Base-by-base conservation (phyloP, 2,329 filamentous ascomycete genomes). In the Teratosphaeria zuluensis region DNA sequence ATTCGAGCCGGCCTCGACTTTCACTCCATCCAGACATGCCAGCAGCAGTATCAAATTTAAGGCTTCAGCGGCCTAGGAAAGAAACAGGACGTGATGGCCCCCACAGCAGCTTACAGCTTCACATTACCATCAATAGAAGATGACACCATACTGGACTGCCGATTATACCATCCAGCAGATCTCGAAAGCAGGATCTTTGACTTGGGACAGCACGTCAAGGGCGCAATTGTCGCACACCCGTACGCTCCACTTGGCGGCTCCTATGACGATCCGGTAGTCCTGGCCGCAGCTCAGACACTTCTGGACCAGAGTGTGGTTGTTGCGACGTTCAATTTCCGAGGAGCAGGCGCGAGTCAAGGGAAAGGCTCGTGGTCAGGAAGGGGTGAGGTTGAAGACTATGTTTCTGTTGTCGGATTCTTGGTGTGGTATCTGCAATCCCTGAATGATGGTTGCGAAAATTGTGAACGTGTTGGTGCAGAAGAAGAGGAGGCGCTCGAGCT, bases 311-410 rank as follows among this genome's bases (percentile, higher is more conserved):
- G 89, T 1, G 95, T 84, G 67, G 71, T 95, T 1, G 87, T 96
- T 2, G 86, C 82, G 7, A 95, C 90, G 0, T 96, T 97, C 74
- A 96, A 97, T 69, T 96, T 97, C 71, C 83, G 92, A 74, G 92
- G 92, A 55, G 90, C 90, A 0, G 82, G 83, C 30, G 79, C 79
- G 30, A 94, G 90, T 0, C 82, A 83, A 57, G 91, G 91, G 4
- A 81, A 81, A 55, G 96, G 92, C 0, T 92, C 89, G 28, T 99
- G 92, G 92, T 90, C 89, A 1, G 87, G 86, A 3, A 88, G 84
- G 65, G 83, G 89, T 0, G 94, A 97, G 70, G 78, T 86, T 35
- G 83, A 82, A 46, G 94, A 99, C 71, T 97, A 95, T 73, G 81
- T 83, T 55, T 89, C 90, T 9, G 82, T 95, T 30, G 83, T 86